Conservation (phyloP, 768 basidiomycete species). For the Rhizopogon salebrosus region DNA sequence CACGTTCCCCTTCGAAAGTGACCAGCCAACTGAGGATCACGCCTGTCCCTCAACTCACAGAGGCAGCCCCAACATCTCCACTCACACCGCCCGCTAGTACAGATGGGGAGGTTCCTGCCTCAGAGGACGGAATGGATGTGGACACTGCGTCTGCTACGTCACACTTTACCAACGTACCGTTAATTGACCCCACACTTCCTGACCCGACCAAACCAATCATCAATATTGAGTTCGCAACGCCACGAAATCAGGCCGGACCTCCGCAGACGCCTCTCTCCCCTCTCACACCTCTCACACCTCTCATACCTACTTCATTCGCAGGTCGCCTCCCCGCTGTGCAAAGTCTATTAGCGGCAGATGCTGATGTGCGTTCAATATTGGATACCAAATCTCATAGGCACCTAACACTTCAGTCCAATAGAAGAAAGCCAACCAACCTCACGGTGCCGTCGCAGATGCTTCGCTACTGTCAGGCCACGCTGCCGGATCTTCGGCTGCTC, state of each 20-base stretch:
- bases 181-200: slow-evolving; percentile 8
- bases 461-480: slow-evolving; percentile 1
- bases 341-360: slow-evolving; percentile 2
- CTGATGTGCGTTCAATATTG: slow-evolving; percentile 13
- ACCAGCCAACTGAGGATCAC: slow-evolving; percentile 21
- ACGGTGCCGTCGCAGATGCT: not conserved
- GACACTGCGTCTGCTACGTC: slow-evolving; percentile 13
- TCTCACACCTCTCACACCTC: slow-evolving; percentile 49
- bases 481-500: not conserved
- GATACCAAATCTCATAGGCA: not conserved
- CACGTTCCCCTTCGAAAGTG: slow-evolving; percentile 18
- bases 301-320: slow-evolving; percentile 40
- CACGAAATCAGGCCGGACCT: not conserved
- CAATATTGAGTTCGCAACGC: slow-evolving; percentile 10
- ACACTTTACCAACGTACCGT: slow-evolving; percentile 17
- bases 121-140: slow-evolving; percentile 18
- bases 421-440: not conserved
- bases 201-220: slow-evolving; percentile 26
- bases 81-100: not conserved
- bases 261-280: slow-evolving; percentile 31
- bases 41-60: slow-evolving; percentile 16
- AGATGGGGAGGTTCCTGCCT: not conserved
- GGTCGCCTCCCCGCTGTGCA: slow-evolving; percentile 7
- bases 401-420: not conserved
- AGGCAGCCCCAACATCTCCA: not conserved